These are phyloP conservation scores for Lasiosphaeria miniovina DNA, from an alignment of 495 filamentous ascomycete species.

Conservation along the genomic window DNA sequence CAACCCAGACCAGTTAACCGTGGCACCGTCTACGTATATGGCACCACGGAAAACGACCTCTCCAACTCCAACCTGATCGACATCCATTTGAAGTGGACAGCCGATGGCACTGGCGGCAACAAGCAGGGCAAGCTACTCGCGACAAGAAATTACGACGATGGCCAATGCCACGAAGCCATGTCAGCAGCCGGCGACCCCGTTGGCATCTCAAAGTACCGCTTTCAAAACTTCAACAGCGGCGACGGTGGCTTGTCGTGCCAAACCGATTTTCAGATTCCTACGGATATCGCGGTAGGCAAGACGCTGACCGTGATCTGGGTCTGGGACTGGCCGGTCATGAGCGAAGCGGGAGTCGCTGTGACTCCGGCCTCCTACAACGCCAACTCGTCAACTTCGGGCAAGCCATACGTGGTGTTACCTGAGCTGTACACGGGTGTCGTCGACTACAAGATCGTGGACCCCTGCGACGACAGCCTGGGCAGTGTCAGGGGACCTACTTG, in stretches of 20 bases:
- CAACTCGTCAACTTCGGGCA: conserved; percentile 38
- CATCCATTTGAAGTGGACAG: conserved; percentile 71
- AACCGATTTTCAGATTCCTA: conserved; percentile 67
- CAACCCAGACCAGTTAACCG: conserved; percentile 63
- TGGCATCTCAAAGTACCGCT: conserved; percentile 53
- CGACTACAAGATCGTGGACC: conserved; percentile 61
- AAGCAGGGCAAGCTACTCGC: conserved; percentile 68
- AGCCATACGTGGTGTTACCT: conserved; percentile 44
- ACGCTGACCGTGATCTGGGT: conserved; percentile 84
- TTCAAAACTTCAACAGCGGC: conserved; percentile 41
- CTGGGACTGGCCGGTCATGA: conserved; percentile 75
- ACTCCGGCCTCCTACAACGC: conserved; percentile 25
- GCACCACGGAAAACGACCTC: conserved; percentile 57
- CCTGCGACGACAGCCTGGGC: conserved; percentile 32
- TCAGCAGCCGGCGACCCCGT: conserved; percentile 23
- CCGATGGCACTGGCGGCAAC: conserved; percentile 73
- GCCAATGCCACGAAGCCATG: conserved; percentile 72
- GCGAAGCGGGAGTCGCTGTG: conserved; percentile 24
- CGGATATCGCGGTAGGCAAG: conserved; percentile 45
- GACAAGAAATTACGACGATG: conserved; percentile 75
- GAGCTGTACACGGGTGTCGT: conserved; percentile 83
- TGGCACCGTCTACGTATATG: conserved; percentile 79
- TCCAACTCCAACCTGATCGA: conserved; percentile 59
- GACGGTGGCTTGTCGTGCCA: conserved; percentile 66
- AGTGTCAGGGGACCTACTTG: conserved; percentile 26